Evolutionary conservation across 2,329 filamentous ascomycete genomes (phyloP), one percentile per base, ranked within the genome.

Genomic region (Calycina marina): DNA sequence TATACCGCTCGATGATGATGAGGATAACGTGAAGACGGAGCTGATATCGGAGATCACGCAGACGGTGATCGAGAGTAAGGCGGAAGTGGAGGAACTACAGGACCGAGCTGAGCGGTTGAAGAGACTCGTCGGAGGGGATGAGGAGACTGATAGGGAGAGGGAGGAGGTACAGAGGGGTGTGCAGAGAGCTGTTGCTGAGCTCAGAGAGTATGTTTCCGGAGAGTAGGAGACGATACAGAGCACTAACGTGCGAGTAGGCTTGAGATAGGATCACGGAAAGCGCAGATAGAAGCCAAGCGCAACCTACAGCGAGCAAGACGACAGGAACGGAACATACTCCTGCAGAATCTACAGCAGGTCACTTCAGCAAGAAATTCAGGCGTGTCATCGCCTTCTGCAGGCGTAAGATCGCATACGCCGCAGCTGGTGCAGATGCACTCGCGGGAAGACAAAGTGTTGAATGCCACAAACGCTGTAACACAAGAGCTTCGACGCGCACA

Each of bases 401-500:
- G 43, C 57, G 56, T 28, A 57, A 50, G 31, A 40, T 41, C 26
- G 36, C 43, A 22, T 24, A 40, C 37, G 10, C 20, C 30, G 12
- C 42, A 46, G n/a, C n/a, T n/a, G n/a, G n/a, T n/a, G n/a, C 20
- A 22, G 20, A 22, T 22, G 20, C 31, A 46, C 5, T 41, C 44
- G 11, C 72, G 84, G 44, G 74, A 81, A 52, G 77, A 90, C 41
- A 65, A 83, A 42, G 67, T 76, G 25, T 64, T 84, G 10, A 72
- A 75, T 40, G 80, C 88, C 1, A 82, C 81, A 18, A 74, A 68
- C 43, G 83, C 92, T 60, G 80, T 96, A 33, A 96, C 88, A 3
- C 64, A 74, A 30, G 81, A 85, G 2, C 67, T 98, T 32, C 71
- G 84, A 39, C 69, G 85, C 39, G 92, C 88, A 4, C 86, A 96